Base-by-base conservation (phyloP, 495 filamentous ascomycete species). In the Jackrogersella minutella region DNA sequence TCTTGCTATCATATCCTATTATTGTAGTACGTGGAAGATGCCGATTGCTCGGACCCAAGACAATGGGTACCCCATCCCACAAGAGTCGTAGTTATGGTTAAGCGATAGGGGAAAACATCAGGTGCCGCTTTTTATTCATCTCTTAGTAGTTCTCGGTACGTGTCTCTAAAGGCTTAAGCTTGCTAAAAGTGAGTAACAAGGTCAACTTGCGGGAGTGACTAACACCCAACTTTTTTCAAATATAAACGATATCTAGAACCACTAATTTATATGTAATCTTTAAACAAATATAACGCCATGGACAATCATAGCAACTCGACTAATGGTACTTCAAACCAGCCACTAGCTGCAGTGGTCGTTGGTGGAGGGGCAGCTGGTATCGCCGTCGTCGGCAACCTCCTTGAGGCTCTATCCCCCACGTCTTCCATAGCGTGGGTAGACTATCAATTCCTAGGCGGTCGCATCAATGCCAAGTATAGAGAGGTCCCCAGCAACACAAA, bases 361-460 rank as follows among this genome's bases (percentile, higher is more conserved):
- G 85, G 85, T 54, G 82, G 81, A 41, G 85, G 85, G 31, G 82
- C 85, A 7, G 82, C 82, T 44, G 85, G 85, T 56, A 74, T 86
- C 41, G 83, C 84, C n/a, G 84, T 80, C 16, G 73, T 86, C 47
- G 84, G 84, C 8, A 86, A 85, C 61, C 73, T 87, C 5, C 76
- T 87, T 6, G 84, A 85, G 13, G 19, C 24, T 16, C 28, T 52
- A 4, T 13, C 13, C 14, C 21, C 58, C 11, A 47, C 56, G 5
- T 50, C 58, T 9, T 73, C 3, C 73, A 74, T 86, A 39, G 75
- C 81, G 59, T 86, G 84, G 85, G 68, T 86, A 52, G 85, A 86
- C 59, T 80, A 84, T 53, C 70, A 69, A 4, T 85, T 86, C 49
- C 76, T 82, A 46, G 81, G 76, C 11, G 85, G 85, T 6, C 77